Percentiles rank a stretch among this genome's conserved stretches.
Evolutionary conservation across 345 rosid genomes (phyloP).

Genomic region (Euphorbia lathyris): DNA sequence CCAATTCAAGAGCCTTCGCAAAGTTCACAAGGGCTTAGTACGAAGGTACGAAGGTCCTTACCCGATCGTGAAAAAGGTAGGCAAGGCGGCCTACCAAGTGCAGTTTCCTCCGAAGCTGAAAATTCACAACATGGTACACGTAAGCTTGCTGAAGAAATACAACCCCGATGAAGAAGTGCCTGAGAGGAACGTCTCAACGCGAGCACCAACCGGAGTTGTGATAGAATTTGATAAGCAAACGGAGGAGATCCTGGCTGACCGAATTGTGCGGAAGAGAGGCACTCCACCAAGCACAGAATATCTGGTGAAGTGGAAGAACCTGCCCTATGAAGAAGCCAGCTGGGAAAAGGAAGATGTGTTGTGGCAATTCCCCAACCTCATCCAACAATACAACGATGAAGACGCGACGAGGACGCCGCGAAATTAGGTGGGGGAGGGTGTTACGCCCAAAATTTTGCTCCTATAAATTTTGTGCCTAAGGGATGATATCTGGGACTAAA

Average conservation of each 20-base stretch:
- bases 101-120: neutral
- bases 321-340: neutral
- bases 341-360: neutral
- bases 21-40: neutral
- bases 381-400: too few species aligned
- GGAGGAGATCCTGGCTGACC: neutral
- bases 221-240: neutral
- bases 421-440: too few species aligned
- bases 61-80: neutral
- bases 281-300: neutral
- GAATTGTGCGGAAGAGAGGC: neutral
- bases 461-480: too few species aligned
- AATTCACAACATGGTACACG: neutral
- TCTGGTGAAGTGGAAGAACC: neutral
- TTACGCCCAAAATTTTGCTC: too few species aligned
- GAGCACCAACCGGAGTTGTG: neutral
- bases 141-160: neutral
- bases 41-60: neutral
- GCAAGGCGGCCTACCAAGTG: neutral
- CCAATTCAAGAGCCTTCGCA: neutral
- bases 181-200: neutral
- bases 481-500: too few species aligned
- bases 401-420: too few species aligned
- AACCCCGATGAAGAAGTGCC: too few species aligned
- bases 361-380: too few species aligned